These are phyloP conservation scores for Podospora fimiseda DNA, from an alignment of 495 filamentous ascomycete species.

Conservation along the genomic window DNA sequence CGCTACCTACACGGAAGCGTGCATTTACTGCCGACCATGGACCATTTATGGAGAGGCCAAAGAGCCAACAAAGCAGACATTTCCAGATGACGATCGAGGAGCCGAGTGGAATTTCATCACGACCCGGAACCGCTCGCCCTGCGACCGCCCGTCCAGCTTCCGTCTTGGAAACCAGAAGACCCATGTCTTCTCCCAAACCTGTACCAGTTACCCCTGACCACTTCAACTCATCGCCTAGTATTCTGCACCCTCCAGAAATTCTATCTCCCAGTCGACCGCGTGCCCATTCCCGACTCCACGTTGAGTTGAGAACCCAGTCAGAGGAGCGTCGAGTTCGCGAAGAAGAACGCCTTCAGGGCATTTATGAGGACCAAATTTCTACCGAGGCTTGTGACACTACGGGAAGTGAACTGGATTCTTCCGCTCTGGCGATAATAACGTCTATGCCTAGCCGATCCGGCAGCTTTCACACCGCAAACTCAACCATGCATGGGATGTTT, in stretches of 20 bases:
- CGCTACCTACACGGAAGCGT: conserved; percentile 11
- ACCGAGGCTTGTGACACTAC: not conserved
- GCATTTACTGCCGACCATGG: not conserved
- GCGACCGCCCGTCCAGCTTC: conserved; percentile 12
- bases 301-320: conserved; percentile 22
- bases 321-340: conserved; percentile 35
- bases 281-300: conserved; percentile 4
- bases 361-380: conserved; percentile 42
- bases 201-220: not conserved
- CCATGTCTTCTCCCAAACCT: conserved; percentile 7
- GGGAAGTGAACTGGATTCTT: not conserved
- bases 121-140: not conserved
- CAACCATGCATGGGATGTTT: conserved; percentile 3
- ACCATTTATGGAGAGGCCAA: not conserved
- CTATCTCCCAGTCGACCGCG: not conserved
- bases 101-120: conserved; percentile 17
- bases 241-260: not conserved
- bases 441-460: conserved; percentile 15
- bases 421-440: not conserved
- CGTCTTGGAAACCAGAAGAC: conserved; percentile 13
- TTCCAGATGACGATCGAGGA: not conserved
- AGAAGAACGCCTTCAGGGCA: conserved; percentile 46
- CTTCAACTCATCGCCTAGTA: conserved; percentile 4
- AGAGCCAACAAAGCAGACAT: not conserved
- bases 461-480: conserved; percentile 21